Conservation (phyloP, 2,329 filamentous ascomycete genomes). For the Colletotrichum destructivum region DNA sequence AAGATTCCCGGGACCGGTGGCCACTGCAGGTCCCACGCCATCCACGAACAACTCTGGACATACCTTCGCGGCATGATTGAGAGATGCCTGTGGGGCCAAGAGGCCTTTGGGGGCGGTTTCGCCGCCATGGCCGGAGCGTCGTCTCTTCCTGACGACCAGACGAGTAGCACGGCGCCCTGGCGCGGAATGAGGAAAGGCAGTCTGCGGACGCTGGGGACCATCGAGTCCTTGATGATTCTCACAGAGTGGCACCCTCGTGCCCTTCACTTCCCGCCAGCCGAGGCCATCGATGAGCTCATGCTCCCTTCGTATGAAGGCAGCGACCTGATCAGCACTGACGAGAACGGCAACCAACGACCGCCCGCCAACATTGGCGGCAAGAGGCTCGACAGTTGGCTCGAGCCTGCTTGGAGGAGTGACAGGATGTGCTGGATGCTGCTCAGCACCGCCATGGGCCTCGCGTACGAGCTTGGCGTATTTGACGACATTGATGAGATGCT, state of each 20-base stretch:
- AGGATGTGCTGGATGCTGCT: conserved; percentile 99
- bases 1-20: conserved; percentile 85
- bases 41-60: conserved; percentile 96
- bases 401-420: conserved; percentile 94
- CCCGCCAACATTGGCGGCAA: conserved; percentile 80
- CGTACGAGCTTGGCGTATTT: conserved; percentile 95
- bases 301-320: conserved; percentile 71
- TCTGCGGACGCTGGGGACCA: conserved; percentile 89
- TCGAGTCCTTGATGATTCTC: conserved; percentile 93
- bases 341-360: conserved; percentile 59
- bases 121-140: conserved; percentile 36
- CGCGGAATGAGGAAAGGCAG: conserved; percentile 82
- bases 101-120: conserved; percentile 92
- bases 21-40: conserved; percentile 87
- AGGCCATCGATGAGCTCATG: conserved; percentile 79
- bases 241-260: conserved; percentile 98
- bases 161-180: conserved; percentile 79
- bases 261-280: conserved; percentile 91
- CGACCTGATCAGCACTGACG: conserved; percentile 58
- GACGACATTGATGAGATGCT: conserved; percentile 86
- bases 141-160: conserved; percentile 63
- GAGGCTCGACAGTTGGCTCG: conserved; percentile 94
- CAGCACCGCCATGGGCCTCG: conserved; percentile 89
- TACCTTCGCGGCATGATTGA: conserved; percentile 97
- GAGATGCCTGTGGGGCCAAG: conserved; percentile 94